Evolutionary conservation across 768 basidiomycete genomes (phyloP).

Genomic region (Filobasidium floriforme): DNA sequence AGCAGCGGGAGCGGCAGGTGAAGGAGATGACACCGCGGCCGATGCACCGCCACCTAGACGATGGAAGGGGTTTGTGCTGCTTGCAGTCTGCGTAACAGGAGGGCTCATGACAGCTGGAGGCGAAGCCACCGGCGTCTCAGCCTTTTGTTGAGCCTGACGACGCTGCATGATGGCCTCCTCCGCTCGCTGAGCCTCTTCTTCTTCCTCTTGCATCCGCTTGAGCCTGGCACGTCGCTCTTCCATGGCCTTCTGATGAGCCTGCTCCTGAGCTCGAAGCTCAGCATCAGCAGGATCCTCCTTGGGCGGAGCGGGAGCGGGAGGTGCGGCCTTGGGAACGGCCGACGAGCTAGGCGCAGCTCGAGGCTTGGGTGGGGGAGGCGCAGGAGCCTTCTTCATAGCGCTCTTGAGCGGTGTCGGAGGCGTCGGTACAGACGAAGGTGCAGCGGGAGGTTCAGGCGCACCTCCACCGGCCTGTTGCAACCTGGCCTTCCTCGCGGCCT

Average conservation of each 20-base stretch:
- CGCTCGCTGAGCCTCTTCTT: slow-evolving; percentile 59
- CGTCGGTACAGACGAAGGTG: slow-evolving; percentile 37
- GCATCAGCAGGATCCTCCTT: slow-evolving; percentile 58
- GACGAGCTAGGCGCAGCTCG: slow-evolving; percentile 34
- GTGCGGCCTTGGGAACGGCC: slow-evolving; percentile 47
- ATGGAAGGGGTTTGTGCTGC: slow-evolving; percentile 36
- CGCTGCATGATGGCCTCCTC: slow-evolving; percentile 45
- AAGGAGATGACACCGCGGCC: slow-evolving; percentile 39
- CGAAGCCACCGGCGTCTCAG: slow-evolving; percentile 26
- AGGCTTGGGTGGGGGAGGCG: slow-evolving; percentile 45
- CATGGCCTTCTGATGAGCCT: slow-evolving; percentile 60
- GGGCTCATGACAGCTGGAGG: slow-evolving; percentile 31
- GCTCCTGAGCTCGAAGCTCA: slow-evolving; percentile 61
- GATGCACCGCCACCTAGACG: slow-evolving; percentile 32
- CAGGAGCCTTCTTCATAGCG: slow-evolving; percentile 47
- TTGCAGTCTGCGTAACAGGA: slow-evolving; percentile 17
- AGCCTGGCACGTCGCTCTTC: slow-evolving; percentile 58
- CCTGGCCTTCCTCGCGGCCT: slow-evolving; percentile 61
- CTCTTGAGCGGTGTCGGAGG: slow-evolving; percentile 43
- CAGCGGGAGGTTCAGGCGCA: slow-evolving; percentile 45
- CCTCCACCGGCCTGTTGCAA: slow-evolving; percentile 54
- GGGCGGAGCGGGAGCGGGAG: slow-evolving; percentile 42
- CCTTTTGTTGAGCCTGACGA: slow-evolving; percentile 26
- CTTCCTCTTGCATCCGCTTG: slow-evolving; percentile 56
- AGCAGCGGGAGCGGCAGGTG: slow-evolving; percentile 43